Evolutionary conservation across 331 rosid species (phyloP), one percentile per base, ranked within the genome.

Genomic region (Rhamnella rubrinervis): DNA sequence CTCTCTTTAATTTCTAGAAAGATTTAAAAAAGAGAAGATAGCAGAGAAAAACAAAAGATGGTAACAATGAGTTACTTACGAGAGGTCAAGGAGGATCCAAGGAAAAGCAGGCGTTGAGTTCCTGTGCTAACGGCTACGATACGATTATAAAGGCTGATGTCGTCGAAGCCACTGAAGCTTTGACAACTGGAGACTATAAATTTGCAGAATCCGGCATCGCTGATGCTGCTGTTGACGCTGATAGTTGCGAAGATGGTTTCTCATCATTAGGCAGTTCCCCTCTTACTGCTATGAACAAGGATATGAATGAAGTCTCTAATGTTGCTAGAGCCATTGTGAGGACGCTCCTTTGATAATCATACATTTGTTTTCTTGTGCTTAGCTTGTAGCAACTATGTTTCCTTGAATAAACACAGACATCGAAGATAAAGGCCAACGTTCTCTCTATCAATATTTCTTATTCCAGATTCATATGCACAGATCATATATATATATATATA

Each of bases 81-180:
- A 16, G 17, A 7, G 69, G 23, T 40, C 39, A 59, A 12, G 68
- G 63, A 1, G 35, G 35, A 31, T 31, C 35, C 35, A n/a, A 1
- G 20, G 70, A 66, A 3, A 23, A 1, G 21, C 44, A 50, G 58
- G 67, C 83, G 4, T 68, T 88, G 69, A 73, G 57, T 5, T 41
- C 71, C 28, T 86, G 88, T 65, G 68, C 11, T 39, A 49, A 25
- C 0, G 7, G 41, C 3, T 84, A 82, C 35, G 50, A 10, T 1
- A 60, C 73, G 13, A 62, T 84, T 61, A 0, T 82, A 55, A 23
- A 2, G 9, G 80, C 53, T 69, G 84, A 82, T 62, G 53, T 80
- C 28, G 62, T 79, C 0, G 26, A 31, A 23, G 89, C 87, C 70
- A 73, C 31, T 59, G 77, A 85, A 37, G 91, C 87, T 56, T 64